A percentile compares a stretch with the other conserved stretches of the same genome.
Conservation (phyloP, 441 rosid species). For the Syzygium syzygioides region DNA sequence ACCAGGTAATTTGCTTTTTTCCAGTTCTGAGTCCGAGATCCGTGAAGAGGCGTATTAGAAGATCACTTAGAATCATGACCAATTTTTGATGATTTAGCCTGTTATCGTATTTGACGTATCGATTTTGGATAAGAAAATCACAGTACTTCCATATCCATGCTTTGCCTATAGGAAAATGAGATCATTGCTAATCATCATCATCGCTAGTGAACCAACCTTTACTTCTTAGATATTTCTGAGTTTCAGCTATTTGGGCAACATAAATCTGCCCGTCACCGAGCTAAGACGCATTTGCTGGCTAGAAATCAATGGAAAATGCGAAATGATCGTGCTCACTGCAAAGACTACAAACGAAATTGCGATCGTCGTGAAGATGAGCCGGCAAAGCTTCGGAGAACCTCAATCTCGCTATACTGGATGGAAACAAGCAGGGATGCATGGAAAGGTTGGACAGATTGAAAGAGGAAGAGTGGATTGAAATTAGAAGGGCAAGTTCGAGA, state of each 20-base stretch:
- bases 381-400: background rate
- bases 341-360: background rate
- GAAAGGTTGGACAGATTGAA: background rate
- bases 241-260: background rate
- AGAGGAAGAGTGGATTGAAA: background rate
- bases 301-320: no score
- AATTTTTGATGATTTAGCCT: background rate
- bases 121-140: background rate
- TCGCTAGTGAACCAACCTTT: background rate
- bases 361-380: background rate
- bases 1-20: no score
- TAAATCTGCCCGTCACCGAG: fast-evolving
- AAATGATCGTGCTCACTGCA: background rate
- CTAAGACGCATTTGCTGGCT: no score
- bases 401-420: background rate
- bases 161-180: no score
- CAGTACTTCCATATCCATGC: background rate
- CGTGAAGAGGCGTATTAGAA: background rate
- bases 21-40: background rate
- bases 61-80: background rate
- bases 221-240: background rate
- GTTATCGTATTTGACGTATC: background rate
- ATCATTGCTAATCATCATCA: background rate
- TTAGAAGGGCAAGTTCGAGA: background rate
- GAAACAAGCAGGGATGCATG: background rate